Percentiles rank a stretch among this genome's conserved stretches.
Conservation (phyloP, 2,329 filamentous ascomycete species). For the Xylaria multiplex region DNA sequence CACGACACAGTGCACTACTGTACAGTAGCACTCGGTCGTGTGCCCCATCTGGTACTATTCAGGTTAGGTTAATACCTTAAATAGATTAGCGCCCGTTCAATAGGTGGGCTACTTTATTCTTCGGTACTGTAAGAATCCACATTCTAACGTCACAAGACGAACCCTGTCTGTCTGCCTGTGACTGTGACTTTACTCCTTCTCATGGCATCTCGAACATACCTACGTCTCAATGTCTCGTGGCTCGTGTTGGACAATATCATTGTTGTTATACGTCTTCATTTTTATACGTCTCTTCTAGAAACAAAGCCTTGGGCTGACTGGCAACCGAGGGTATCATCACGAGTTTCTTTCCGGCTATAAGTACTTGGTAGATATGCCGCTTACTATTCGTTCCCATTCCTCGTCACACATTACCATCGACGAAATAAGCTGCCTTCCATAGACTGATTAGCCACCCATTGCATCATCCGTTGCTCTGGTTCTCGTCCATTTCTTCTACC, state of each 20-base stretch:
- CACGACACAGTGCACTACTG: background rate
- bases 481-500: background rate
- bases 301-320: slow-evolving; percentile 4
- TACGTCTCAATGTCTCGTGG: slow-evolving; percentile 6
- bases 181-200: slow-evolving; percentile 19
- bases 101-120: slow-evolving; percentile 25
- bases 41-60: too few relatives aligned
- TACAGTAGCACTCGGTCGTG: too few relatives aligned
- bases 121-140: slow-evolving; percentile 23
- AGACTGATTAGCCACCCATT: slow-evolving; percentile 13
- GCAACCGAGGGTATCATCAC: slow-evolving; percentile 2
- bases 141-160: slow-evolving; percentile 40
- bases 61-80: background rate
- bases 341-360: slow-evolving; percentile 27
- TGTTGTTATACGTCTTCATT: background rate
- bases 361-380: slow-evolving; percentile 38
- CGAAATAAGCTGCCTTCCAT: slow-evolving; percentile 30
- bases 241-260: slow-evolving; percentile 20
- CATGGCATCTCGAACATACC: slow-evolving; percentile 19
- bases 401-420: slow-evolving; percentile 12
- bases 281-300: background rate
- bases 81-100: slow-evolving; percentile 20
- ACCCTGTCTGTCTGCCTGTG: slow-evolving; percentile 27
- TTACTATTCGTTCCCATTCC: slow-evolving; percentile 29
- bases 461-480: too few relatives aligned